Conservation (phyloP, 495 filamentous ascomycete genomes). For the Sporormia fimetaria region DNA sequence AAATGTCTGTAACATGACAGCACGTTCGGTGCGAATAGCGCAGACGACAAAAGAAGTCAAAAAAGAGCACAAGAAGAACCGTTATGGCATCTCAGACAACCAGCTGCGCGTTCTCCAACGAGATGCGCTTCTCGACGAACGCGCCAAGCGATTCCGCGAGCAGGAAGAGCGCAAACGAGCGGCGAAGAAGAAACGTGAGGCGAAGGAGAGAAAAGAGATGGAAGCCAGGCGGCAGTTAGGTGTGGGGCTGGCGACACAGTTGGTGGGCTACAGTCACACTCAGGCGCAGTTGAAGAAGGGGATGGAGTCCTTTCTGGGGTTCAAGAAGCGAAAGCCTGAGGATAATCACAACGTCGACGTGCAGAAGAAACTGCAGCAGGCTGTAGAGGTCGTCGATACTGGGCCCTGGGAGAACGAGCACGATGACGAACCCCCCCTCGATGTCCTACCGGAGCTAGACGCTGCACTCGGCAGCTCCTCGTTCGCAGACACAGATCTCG, state of each 20-base stretch:
- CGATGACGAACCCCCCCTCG: slow-evolving; percentile 3
- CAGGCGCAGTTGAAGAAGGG: slow-evolving; percentile 23
- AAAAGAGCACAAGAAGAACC: slow-evolving; percentile 17
- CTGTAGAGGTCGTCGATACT: slow-evolving; percentile 10
- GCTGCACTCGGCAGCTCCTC: background rate
- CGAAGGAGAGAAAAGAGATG: slow-evolving; percentile 20
- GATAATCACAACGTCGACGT: slow-evolving; percentile 1
- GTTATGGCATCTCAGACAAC: slow-evolving; percentile 8
- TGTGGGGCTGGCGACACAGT: slow-evolving; percentile 25
- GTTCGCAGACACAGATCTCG: slow-evolving; percentile 9
- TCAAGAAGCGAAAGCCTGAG: slow-evolving; percentile 4
- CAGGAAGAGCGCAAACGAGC: slow-evolving; percentile 12
- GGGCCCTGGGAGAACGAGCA: slow-evolving; percentile 22
- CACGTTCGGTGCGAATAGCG: slow-evolving; percentile 7
- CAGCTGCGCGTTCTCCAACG: slow-evolving; percentile 17
- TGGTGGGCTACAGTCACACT: slow-evolving; percentile 24
- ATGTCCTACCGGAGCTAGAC: slow-evolving; percentile 2
- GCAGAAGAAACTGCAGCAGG: slow-evolving; percentile 1
- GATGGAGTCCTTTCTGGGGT: slow-evolving; percentile 25
- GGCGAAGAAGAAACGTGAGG: slow-evolving; percentile 12
- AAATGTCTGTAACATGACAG: slow-evolving; percentile 11
- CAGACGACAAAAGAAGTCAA: slow-evolving; percentile 24
- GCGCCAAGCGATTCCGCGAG: slow-evolving; percentile 19
- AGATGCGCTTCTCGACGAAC: slow-evolving; percentile 14
- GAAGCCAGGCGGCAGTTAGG: slow-evolving; percentile 16